Evolutionary conservation across 2,329 filamentous ascomycete genomes (phyloP).

Genomic region (Orbilia quercus): DNA sequence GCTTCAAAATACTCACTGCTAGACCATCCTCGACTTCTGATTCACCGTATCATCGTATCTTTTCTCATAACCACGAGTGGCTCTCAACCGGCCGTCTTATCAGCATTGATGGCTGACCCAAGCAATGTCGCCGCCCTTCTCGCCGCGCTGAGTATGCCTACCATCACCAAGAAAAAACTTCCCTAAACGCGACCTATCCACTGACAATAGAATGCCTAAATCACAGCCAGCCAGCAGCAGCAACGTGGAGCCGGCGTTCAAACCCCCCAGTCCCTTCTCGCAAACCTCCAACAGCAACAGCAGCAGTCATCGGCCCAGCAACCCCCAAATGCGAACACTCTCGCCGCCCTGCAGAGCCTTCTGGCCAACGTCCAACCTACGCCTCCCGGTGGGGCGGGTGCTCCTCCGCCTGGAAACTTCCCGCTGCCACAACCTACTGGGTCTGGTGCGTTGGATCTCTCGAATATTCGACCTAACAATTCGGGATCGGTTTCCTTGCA

Average conservation of each 20-base stretch:
- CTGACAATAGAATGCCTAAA: conserved; percentile 11
- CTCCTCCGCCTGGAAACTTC: conserved; percentile 64
- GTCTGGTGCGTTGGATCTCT: conserved; percentile 82
- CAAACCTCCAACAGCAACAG: conserved; percentile 40
- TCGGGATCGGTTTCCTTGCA: conserved; percentile 85
- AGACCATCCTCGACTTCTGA: conserved; percentile 21
- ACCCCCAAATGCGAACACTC: conserved; percentile 27
- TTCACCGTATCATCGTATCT: conserved; percentile 36
- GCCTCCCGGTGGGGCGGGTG: conserved; percentile 32
- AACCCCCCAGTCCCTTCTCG: conserved; percentile 35
- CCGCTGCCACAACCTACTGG: conserved; percentile 75
- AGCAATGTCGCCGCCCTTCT: conserved; percentile 60
- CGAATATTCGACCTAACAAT: conserved; percentile 79
- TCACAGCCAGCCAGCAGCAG: conserved; percentile 49
- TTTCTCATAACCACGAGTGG: not conserved
- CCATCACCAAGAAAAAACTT: conserved; percentile 14
- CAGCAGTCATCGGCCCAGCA: conserved; percentile 42
- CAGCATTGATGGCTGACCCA: conserved; percentile 59
- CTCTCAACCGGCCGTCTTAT: conserved; percentile 19
- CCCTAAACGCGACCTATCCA: not conserved
- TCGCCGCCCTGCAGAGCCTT: conserved; percentile 45
- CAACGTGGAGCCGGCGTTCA: conserved; percentile 52
- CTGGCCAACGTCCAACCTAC: conserved; percentile 42
- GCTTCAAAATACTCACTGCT: not conserved
- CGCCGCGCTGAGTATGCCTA: conserved; percentile 59